phyloP scores from a whole-genome alignment of 1,284 basidiomycete genomes.

The Coniferiporia weirii region DNA sequence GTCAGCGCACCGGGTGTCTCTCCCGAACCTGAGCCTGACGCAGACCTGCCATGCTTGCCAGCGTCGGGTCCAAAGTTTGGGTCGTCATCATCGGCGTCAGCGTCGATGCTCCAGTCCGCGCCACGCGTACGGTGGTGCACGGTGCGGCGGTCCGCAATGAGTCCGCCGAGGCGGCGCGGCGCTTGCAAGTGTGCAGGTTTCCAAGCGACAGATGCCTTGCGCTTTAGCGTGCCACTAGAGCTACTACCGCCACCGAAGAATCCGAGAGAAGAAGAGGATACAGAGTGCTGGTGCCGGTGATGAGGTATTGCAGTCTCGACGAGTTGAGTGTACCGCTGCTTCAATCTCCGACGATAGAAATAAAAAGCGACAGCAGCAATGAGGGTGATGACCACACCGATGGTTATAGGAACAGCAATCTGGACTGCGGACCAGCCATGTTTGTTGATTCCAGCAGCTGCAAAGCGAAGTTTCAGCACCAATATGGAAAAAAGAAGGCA shows the following conservation, averaged over 20 bases:
- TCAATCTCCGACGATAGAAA: conserved; percentile 13
- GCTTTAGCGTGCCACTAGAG: neutral
- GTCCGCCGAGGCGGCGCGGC: conserved; percentile 11
- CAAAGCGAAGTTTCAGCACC: neutral
- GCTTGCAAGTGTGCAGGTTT: conserved; percentile 12
- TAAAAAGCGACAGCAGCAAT: conserved; percentile 5
- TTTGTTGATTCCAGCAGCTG: conserved; percentile 1
- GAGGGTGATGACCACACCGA: conserved; percentile 6
- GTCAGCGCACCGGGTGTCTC: neutral
- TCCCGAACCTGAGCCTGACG: neutral
- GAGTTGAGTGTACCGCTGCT: conserved; percentile 8
- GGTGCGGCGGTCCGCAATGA: conserved; percentile 6
- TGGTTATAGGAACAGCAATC: conserved; percentile 11
- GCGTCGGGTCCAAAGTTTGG: neutral
- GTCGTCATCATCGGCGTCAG: neutral
- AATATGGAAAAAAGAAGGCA: neutral
- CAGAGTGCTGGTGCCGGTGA: neutral
- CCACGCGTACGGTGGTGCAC: conserved; percentile 12
- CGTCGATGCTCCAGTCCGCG: conserved; percentile 16
- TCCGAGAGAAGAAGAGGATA: neutral
- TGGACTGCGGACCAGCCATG: conserved; percentile 8
- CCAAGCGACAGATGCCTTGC: conserved; percentile 9
- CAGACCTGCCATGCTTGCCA: neutral
- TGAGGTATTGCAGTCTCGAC: neutral
- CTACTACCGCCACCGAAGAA: neutral